phyloP scores from a whole-genome alignment of 257 asterid genomes.

The Verbena officinalis region DNA sequence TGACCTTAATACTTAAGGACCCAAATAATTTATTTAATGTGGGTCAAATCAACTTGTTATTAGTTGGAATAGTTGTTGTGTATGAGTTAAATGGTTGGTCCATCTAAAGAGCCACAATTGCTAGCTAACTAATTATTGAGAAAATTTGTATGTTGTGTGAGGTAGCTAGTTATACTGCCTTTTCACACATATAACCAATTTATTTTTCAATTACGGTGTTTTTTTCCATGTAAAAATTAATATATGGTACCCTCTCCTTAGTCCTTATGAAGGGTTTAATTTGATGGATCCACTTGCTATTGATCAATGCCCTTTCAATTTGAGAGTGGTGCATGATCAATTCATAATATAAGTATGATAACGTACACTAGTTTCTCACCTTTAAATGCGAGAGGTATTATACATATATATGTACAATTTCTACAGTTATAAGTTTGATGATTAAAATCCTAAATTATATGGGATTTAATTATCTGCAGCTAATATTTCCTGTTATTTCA shows the following conservation, averaged over 20 bases:
- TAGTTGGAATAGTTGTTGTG: conserved; percentile 29
- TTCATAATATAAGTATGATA: conserved; percentile 6
- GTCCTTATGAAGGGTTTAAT: conserved; percentile 24
- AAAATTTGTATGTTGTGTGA: background rate
- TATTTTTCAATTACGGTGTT: background rate
- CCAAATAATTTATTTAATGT: conserved; percentile 16
- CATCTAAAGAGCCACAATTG: conserved; percentile 6
- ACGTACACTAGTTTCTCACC: background rate
- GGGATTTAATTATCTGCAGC: too few relatives aligned
- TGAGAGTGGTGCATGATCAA: conserved; percentile 13
- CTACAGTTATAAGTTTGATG: background rate
- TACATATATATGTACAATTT: too few relatives aligned
- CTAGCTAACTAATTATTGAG: background rate
- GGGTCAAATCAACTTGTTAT: conserved; percentile 36
- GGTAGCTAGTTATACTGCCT: conserved; percentile 27
- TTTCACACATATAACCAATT: conserved; percentile 23
- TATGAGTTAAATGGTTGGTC: conserved; percentile 23
- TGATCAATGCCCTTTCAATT: conserved; percentile 18
- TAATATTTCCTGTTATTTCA: too few relatives aligned
- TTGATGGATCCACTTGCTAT: conserved; percentile 42
- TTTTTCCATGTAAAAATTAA: background rate
- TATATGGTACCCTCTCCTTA: too few relatives aligned
- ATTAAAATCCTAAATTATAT: background rate
- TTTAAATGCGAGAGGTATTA: background rate
- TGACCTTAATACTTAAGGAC: conserved; percentile 26